Percentiles rank a stretch among this genome's conserved stretches.
phyloP scores from a whole-genome alignment of 306 rosid genomes.

The Malus orientalis region DNA sequence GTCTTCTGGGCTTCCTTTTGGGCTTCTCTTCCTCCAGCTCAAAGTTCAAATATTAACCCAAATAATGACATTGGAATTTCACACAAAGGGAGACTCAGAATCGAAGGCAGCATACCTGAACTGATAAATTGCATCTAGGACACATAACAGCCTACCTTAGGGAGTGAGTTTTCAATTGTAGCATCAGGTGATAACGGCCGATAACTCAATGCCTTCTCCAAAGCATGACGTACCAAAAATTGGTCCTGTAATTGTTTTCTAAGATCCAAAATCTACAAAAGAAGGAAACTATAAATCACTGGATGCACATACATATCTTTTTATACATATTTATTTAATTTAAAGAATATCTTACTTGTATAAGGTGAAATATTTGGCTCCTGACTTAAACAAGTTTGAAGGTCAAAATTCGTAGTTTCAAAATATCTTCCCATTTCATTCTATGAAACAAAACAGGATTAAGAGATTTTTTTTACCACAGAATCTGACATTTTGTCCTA shows the following conservation, averaged over 20 bases:
- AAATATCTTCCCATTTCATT: constrained; percentile 36
- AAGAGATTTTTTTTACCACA: not conserved
- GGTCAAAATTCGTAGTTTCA: constrained; percentile 45
- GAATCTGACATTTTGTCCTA: not conserved
- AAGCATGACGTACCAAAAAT: constrained; percentile 40
- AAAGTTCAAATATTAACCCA: too few species aligned
- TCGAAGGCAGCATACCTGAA: too few species aligned
- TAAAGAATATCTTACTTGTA: not conserved
- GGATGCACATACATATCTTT: not conserved
- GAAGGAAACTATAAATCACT: constrained; percentile 14
- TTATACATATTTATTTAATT: too few species aligned
- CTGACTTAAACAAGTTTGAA: constrained; percentile 57
- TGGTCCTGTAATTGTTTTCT: constrained; percentile 67
- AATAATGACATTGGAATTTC: too few species aligned
- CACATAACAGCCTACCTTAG: constrained; percentile 47
- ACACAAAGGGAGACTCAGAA: too few species aligned
- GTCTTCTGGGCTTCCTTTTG: too few species aligned
- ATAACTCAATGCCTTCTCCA: constrained; percentile 58
- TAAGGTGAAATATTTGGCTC: constrained; percentile 47
- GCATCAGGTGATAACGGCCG: constrained; percentile 48
- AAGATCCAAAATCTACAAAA: constrained; percentile 63
- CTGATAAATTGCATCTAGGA: not conserved
- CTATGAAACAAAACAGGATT: constrained; percentile 13
- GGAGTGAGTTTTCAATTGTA: constrained; percentile 43
- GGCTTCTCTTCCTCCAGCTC: too few species aligned